Evolutionary conservation across 768 basidiomycete species (phyloP), one percentile per base, ranked within the genome.

Genomic region (Hygrocybe coccinea): DNA sequence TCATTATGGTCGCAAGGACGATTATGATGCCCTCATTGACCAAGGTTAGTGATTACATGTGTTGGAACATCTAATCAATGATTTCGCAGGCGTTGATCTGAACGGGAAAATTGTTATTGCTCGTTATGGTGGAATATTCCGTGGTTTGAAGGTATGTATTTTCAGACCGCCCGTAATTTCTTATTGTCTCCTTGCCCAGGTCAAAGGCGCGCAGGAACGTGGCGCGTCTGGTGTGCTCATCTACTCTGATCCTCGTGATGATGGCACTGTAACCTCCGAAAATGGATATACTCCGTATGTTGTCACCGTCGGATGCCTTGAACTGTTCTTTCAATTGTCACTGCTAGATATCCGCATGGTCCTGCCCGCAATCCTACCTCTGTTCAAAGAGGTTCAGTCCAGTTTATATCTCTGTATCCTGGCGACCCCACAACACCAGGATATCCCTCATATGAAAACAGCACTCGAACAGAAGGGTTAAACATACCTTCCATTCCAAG

Each of bases 371-470:
- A 92, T 67, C 88, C 88, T 0, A 80, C 82, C 3, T 83, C 87
- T 15, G 85, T 97, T 11, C 85, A 97, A 67, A 82, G 94, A 50
- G 94, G 94, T 33, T 88, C 85, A 39, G 91, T 91, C 2, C 82
- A 86, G 62, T 90, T 76, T 66, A 67, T 91, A 50, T 81, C 80
- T 12, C 65, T 71, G 1, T 89, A 87, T 62, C 83, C 84, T 15
- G 85, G 86, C 10, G 88, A 90, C 64, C 90, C 93, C 2, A 85
- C 88, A 0, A 97, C 95, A 2, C 94, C 95, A 5, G 90, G 88
- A 9, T 80, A 83, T 58, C 95, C 95, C 47, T 77, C 95, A 1
- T 97, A 97, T 68, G 79, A 84, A 65, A 84, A 93, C 64, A 82
- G 83, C 37, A 85, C 87, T 11, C 79, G 89, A 46, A 73, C 58